These are phyloP conservation scores for Stachybotrys chartarum DNA, from an alignment of 2,329 filamentous ascomycete species.

Conservation along the genomic window DNA sequence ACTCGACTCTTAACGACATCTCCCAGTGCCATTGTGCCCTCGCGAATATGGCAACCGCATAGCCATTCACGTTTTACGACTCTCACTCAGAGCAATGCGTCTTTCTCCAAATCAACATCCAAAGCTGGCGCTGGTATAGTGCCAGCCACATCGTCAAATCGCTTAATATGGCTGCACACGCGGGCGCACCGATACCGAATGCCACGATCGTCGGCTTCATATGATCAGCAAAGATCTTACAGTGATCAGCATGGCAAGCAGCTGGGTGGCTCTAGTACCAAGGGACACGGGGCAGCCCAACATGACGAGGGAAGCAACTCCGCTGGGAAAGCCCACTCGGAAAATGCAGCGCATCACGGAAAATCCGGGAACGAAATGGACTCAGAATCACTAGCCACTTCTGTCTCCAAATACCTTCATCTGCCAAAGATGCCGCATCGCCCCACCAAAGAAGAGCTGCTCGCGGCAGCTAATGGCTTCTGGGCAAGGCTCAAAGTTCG, in stretches of 20 bases:
- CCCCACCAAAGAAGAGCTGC: slow-evolving; percentile 86
- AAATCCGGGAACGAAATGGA: slow-evolving; percentile 8
- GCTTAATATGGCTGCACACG: neutral
- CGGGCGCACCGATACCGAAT: too few species aligned
- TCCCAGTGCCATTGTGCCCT: neutral
- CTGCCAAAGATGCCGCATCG: slow-evolving; percentile 68
- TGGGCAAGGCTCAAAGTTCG: slow-evolving; percentile 84
- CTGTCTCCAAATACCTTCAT: slow-evolving; percentile 54
- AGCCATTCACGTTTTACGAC: neutral
- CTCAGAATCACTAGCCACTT: slow-evolving; percentile 37
- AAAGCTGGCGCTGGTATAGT: neutral
- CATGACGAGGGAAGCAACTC: neutral
- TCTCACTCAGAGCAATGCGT: neutral
- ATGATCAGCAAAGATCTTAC: neutral
- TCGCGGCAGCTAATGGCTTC: slow-evolving; percentile 87
- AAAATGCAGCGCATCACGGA: slow-evolving; percentile 1
- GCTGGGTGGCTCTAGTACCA: neutral
- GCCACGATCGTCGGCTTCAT: neutral
- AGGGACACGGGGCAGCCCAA: neutral
- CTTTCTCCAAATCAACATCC: neutral
- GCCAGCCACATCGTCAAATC: neutral
- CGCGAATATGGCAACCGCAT: neutral
- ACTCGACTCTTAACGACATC: neutral
- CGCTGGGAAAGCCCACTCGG: neutral
- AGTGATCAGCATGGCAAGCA: neutral